phyloP scores from a whole-genome alignment of 2,329 filamentous ascomycete species.

The Aureobasidium sp. region DNA sequence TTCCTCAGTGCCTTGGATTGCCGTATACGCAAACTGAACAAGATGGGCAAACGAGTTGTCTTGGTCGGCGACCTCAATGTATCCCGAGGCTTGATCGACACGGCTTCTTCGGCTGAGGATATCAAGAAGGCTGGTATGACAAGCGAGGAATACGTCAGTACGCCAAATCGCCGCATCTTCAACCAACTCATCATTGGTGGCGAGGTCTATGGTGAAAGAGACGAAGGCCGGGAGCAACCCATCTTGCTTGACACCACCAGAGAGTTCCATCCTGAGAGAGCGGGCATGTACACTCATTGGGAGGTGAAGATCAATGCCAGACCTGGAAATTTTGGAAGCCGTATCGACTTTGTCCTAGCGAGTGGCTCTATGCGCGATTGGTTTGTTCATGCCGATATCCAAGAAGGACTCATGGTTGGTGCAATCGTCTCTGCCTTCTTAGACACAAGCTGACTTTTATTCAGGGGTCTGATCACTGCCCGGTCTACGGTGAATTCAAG shows the following conservation, averaged over 20 bases:
- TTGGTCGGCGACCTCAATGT: constrained; percentile 88
- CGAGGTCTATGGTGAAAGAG: constrained; percentile 55
- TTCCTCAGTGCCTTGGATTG: constrained; percentile 75
- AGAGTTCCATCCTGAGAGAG: constrained; percentile 66
- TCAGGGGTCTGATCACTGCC: constrained; percentile 87
- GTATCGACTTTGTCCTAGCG: constrained; percentile 90
- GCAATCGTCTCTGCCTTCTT: neutral
- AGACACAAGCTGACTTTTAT: neutral
- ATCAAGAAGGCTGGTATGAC: constrained; percentile 62
- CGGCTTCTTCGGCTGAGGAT: constrained; percentile 61
- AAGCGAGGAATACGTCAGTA: constrained; percentile 61
- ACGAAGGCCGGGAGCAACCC: constrained; percentile 59
- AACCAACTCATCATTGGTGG: constrained; percentile 77
- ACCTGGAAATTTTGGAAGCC: constrained; percentile 85
- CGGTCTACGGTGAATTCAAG: constrained; percentile 70
- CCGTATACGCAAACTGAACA: constrained; percentile 73
- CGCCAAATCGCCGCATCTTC: constrained; percentile 65
- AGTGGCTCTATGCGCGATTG: constrained; percentile 69
- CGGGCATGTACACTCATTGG: constrained; percentile 96
- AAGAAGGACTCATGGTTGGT: constrained; percentile 69
- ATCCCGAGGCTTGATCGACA: constrained; percentile 58
- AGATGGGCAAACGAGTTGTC: constrained; percentile 74
- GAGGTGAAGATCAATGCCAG: constrained; percentile 90
- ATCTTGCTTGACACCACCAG: constrained; percentile 79
- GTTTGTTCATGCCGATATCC: constrained; percentile 76